phyloP scores from a whole-genome alignment of 2,329 filamentous ascomycete species.

The Penicillium freii region DNA sequence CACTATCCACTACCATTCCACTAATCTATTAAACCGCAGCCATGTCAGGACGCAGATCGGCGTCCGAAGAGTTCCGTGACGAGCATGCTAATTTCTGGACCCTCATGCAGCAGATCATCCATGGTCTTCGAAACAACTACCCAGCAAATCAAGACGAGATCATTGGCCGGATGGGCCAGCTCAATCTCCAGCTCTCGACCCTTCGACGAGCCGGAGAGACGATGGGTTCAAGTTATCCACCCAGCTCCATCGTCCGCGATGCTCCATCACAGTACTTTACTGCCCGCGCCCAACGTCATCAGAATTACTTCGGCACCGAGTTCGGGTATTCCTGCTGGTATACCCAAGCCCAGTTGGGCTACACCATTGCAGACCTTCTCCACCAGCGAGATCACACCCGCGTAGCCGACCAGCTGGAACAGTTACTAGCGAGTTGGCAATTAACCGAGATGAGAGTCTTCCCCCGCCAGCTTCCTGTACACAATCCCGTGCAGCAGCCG shows the following conservation, averaged over 20 bases:
- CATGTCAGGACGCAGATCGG: neutral
- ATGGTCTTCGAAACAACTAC: neutral
- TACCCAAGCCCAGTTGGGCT: neutral
- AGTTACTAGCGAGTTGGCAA: neutral
- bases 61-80: neutral
- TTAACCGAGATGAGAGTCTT: neutral
- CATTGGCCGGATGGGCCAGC: neutral
- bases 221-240: neutral
- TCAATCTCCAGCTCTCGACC: neutral
- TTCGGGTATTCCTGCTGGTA: slow-evolving; percentile 6
- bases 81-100: neutral
- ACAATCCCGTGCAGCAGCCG: neutral
- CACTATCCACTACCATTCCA: neutral
- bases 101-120: neutral
- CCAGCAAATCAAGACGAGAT: neutral
- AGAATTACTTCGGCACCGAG: slow-evolving; percentile 1
- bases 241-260: neutral
- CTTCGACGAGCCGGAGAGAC: neutral
- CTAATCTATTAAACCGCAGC: neutral
- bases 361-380: neutral
- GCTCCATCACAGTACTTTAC: neutral
- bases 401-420: neutral
- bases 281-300: neutral
- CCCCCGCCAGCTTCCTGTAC: neutral
- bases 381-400: neutral